Evolutionary conservation across 2,329 filamentous ascomycete species (phyloP), one percentile per base, ranked within the genome.

Genomic region (Alternaria arborescens): DNA sequence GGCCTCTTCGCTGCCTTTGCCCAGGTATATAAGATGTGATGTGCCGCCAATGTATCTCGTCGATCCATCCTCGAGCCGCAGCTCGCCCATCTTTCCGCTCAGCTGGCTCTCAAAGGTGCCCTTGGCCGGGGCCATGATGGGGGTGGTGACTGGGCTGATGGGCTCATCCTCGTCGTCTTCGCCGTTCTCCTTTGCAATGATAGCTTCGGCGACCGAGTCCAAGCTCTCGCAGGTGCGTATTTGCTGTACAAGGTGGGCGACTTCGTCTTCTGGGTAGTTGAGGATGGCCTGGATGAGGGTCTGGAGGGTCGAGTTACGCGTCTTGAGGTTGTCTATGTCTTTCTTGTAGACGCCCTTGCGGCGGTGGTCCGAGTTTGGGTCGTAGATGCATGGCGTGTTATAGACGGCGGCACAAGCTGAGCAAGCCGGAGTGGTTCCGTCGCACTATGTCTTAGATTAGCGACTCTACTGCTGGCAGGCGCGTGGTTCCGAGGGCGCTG

Each of bases 371-470:
- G 94, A 97, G 75, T 94, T 96, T 4, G 94, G 94, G 75, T 98
- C 94, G 83, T 98, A 98, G 67, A 97, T 85, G 78, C 95, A 97
- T 81, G 91, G 88, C 50, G 92, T 95, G 62, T 88, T 87, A 76
- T 99, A 98, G 55, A 98, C 94, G 69, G 93, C 97, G 64, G 92
- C 89, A 80, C 95, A 99, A n/a, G 95, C 94, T 8, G 94, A 94
- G 77, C 60, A 63, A 16, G 60, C 60, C 22, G 60, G 60, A 22
- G 57, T 60, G 48, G 60, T 63, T 12, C 94, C 94, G 79, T 98
- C 94, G 78, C 94, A 98, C 85, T 86, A 61, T 52, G 52, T 10
- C 16, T 18, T 57, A 12, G 36, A 64, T 70, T 54, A 72, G 66
- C 59, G 53, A 47, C 24, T n/a, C 36, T 34, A 42, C 26, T 20